These are phyloP conservation scores for Yamadazyma epiphylla DNA, from an alignment of 1,139 yeast genomes.

Conservation along the genomic window DNA sequence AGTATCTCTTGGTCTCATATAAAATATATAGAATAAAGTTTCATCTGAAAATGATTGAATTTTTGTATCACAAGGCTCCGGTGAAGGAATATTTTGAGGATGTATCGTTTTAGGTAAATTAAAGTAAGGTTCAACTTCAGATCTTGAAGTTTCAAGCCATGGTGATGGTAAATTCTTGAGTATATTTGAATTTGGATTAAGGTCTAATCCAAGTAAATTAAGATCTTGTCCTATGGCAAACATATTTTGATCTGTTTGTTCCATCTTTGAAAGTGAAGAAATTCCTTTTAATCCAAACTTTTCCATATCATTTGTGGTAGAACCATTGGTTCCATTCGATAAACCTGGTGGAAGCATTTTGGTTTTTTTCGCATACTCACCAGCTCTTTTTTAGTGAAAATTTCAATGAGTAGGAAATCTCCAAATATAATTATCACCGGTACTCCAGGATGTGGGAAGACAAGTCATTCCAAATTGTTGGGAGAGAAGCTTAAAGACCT, in stretches of 20 bases:
- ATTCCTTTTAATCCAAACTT: conserved; percentile 77
- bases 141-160: conserved; percentile 88
- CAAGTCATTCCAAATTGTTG: conserved; percentile 60
- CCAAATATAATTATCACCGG: conserved; percentile 93
- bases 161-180: conserved; percentile 83
- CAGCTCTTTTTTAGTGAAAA: neutral
- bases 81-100: conserved; percentile 43
- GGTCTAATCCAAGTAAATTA: conserved; percentile 67
- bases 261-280: conserved; percentile 63
- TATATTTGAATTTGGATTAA: conserved; percentile 46
- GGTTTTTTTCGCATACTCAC: conserved; percentile 1
- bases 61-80: conserved; percentile 56
- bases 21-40: conserved; percentile 88
- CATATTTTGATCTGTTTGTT: conserved; percentile 59
- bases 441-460: conserved; percentile 97
- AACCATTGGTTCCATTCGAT: conserved; percentile 5
- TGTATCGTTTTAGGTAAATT: conserved; percentile 56
- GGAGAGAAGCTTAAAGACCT: conserved; percentile 21
- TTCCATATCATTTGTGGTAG: conserved; percentile 32
- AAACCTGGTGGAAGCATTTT: conserved; percentile 31
- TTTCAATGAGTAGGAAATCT: conserved; percentile 13
- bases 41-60: conserved; percentile 82
- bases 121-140: conserved; percentile 86
- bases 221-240: conserved; percentile 86
- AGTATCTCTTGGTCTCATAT: conserved; percentile 89